Base-by-base conservation (phyloP, 371 early-diverging fungal genomes). In the Syncephalastrum contaminatum region DNA sequence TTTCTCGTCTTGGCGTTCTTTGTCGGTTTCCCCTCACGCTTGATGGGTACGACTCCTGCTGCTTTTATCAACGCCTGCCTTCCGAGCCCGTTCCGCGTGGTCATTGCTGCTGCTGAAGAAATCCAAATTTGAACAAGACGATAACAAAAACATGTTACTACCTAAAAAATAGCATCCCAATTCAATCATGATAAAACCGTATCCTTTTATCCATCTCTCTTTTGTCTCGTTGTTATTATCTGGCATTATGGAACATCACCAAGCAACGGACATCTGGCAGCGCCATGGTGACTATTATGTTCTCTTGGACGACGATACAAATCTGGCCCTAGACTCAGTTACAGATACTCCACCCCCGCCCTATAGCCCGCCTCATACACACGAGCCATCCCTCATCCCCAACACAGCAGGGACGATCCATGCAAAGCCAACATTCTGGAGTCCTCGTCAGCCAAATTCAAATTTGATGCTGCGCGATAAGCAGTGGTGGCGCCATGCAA, bases 61-160 rank as follows among this genome's bases (percentile, higher is more conserved):
- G 69, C 76, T 8, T 70, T 62, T n/a, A 72, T 75, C 42, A 72
- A 75, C 44, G n/a, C 63, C 4, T 53, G 60, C 24, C 44, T 74
- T 13, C 75, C 75, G 1, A 22, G 30, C 4, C 19, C 43, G 5
- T 68, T 74, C 43, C 69, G 65, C 21, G 68, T 64, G 3, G 55
- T 54, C 14, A 20, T 42, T 7, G 16, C 40, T 30, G 36, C 36
- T 12, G 36, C 36, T 30, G 36, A 30, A 12, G 36, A 30, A 30
- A 30, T 30, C 36, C 36, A 30, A 5, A 30, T 30, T 30, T 30
- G 36, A 30, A 30, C 36, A 30, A 12, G 36, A 30, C 10, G 36
- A 30, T 30, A 30, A 30, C 36, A 30, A 30, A 30, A 30, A 12
- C 36, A 30, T 30, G 36, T 30, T 10, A 5, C 36, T 12, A 30